A percentile compares a stretch with the other conserved stretches of the same genome.
These are phyloP conservation scores for Rhodosorus marinus DNA, from an alignment of 23 red algal genomes.

Conservation along the genomic window DNA sequence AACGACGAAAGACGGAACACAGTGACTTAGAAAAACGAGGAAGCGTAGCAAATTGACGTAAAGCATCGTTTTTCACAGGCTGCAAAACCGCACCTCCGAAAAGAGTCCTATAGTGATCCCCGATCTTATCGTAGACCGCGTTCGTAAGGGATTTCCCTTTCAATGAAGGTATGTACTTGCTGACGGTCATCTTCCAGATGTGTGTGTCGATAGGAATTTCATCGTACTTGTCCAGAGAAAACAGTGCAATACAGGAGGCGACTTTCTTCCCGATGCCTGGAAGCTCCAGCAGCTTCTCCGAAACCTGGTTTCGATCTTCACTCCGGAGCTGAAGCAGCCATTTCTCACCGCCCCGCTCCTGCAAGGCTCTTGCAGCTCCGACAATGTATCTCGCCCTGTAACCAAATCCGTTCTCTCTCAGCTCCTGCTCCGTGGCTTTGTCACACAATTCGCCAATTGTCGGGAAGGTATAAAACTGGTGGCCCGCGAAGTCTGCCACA, in stretches of 20 bases:
- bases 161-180: constrained; percentile 38
- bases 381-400: constrained; percentile 79
- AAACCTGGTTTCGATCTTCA: constrained; percentile 21
- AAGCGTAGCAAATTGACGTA: too few species aligned
- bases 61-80: too few species aligned
- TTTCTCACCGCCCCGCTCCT: constrained; percentile 5
- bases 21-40: too few species aligned
- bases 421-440: constrained; percentile 22
- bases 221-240: constrained; percentile 54
- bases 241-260: constrained; percentile 55
- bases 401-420: constrained; percentile 49
- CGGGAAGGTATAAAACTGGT: constrained; percentile 48
- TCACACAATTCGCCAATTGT: constrained; percentile 17
- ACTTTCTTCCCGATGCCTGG: constrained; percentile 87
- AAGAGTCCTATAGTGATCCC: constrained; percentile 36
- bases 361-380: constrained; percentile 14
- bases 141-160: constrained; percentile 58
- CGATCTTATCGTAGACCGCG: constrained; percentile 37
- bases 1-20: too few species aligned
- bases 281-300: constrained; percentile 15
- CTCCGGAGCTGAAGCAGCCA: constrained; percentile 26
- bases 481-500: constrained; percentile 3
- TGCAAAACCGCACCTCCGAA: too few species aligned
- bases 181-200: constrained; percentile 69
- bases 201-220: constrained; percentile 88